Evolutionary conservation across 2,329 filamentous ascomycete species (phyloP).

Genomic region (Fusarium marasasianum): DNA sequence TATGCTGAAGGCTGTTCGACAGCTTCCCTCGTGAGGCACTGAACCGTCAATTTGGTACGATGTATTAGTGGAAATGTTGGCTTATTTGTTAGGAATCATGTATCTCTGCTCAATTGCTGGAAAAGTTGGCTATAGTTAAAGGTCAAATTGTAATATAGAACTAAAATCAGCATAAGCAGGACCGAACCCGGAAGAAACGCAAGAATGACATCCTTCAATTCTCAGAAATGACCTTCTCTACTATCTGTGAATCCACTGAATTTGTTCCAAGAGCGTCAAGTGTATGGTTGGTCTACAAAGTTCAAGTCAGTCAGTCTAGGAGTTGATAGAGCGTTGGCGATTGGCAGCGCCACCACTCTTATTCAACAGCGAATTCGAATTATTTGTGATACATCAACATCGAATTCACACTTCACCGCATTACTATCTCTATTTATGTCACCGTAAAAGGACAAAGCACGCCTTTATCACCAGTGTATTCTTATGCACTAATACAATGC

Average conservation of each 20-base stretch:
- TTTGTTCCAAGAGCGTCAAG: background rate
- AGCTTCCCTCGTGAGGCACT: background rate
- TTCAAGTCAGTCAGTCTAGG: background rate
- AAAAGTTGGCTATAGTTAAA: constrained; percentile 1
- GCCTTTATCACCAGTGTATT: background rate
- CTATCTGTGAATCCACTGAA: background rate
- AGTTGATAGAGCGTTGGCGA: background rate
- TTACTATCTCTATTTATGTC: background rate
- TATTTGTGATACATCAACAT: background rate
- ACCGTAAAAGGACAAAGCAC: background rate
- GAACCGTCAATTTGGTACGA: background rate
- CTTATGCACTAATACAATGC: constrained; percentile 14
- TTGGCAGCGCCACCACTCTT: background rate
- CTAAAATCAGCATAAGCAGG: background rate
- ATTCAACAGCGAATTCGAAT: background rate
- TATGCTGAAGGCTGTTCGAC: constrained; percentile 28
- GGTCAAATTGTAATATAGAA: constrained; percentile 21
- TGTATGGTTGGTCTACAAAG: background rate
- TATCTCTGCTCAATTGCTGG: background rate
- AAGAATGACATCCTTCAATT: background rate
- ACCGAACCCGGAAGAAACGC: background rate
- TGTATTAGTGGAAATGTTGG: background rate
- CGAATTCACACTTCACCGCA: background rate
- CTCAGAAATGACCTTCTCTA: background rate
- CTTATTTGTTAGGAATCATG: background rate